phyloP scores from a whole-genome alignment of 176 grass and related monocot species.

The Chrysopogon serrulatus region DNA sequence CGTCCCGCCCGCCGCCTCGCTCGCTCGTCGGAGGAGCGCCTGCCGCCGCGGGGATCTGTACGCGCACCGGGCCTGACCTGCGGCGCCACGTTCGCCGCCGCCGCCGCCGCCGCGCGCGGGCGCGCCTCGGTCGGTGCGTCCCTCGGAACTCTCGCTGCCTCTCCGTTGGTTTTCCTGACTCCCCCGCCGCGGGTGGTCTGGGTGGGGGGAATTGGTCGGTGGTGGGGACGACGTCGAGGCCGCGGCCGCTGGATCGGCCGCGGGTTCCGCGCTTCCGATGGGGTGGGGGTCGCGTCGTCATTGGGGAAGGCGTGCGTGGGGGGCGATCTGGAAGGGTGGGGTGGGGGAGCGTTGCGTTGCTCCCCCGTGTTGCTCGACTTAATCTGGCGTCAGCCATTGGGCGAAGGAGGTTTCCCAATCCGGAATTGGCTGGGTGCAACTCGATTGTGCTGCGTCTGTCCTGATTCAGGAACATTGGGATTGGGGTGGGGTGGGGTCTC shows the following conservation, averaged over 20 bases:
- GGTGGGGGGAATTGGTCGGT: not conserved
- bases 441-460: not conserved
- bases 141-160: not conserved
- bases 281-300: not conserved
- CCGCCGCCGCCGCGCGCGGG: not conserved
- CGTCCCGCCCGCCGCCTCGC: not conserved
- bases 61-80: not conserved
- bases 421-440: not conserved
- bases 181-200: no score
- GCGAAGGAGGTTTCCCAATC: not conserved
- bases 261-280: not conserved
- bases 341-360: not conserved
- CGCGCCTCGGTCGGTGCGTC: slow-evolving; percentile 37
- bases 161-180: not conserved
- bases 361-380: not conserved
- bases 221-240: not conserved
- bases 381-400: not conserved
- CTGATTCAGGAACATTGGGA: not conserved
- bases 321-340: not conserved
- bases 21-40: not conserved
- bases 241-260: slow-evolving; percentile 11
- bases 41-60: not conserved
- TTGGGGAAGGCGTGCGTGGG: not conserved
- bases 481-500: not conserved
- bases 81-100: not conserved